These are phyloP conservation scores for Delonix regia DNA, from an alignment of 306 rosid genomes.

Conservation along the genomic window DNA sequence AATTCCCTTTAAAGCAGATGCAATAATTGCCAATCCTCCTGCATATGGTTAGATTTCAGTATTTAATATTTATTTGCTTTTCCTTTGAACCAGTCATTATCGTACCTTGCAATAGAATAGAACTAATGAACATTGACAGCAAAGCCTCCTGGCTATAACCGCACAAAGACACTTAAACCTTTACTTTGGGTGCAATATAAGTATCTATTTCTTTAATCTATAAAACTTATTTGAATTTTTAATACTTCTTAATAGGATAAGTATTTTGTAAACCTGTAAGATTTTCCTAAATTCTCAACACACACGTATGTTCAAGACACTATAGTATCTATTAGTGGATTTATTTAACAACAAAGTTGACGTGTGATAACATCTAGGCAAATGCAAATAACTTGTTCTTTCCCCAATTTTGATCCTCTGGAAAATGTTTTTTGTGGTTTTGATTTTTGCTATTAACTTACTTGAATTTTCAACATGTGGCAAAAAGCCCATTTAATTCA, in stretches of 20 bases:
- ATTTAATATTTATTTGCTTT: background rate
- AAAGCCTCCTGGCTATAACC: background rate
- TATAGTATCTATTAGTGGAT: background rate
- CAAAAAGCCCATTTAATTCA: no score
- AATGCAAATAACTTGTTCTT: background rate
- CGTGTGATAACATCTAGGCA: constrained; percentile 7
- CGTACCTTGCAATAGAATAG: background rate
- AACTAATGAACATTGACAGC: background rate
- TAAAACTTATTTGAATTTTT: no score
- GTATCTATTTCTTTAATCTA: background rate
- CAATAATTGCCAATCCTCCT: constrained; percentile 96
- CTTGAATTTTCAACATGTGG: no score
- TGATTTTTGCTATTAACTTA: no score
- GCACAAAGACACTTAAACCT: background rate
- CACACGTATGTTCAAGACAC: constrained; percentile 23
- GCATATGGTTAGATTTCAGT: constrained; percentile 70
- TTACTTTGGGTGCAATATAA: background rate
- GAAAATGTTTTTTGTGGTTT: no score
- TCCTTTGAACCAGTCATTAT: background rate
- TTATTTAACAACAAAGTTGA: constrained; percentile 5
- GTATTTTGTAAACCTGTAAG: background rate
- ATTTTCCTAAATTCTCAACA: background rate
- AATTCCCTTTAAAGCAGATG: constrained; percentile 69
- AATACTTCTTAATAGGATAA: no score
- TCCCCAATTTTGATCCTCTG: background rate